Evolutionary conservation across 1,139 yeast genomes (phyloP).

Genomic region (Williopsis jadinii): DNA sequence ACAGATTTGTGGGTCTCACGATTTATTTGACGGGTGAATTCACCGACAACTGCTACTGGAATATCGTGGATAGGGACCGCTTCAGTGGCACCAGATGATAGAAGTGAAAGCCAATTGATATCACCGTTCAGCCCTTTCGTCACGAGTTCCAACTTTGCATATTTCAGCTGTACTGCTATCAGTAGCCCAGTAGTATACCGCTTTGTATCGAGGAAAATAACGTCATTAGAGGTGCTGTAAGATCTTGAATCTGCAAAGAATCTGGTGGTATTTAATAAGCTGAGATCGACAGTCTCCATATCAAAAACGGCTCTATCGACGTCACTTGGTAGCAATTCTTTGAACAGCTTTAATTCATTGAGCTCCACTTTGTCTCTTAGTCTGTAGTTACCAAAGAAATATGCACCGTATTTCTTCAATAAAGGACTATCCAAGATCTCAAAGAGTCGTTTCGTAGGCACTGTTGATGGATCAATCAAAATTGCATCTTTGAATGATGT

Average conservation of each 20-base stretch:
- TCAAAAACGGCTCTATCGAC: conserved; percentile 27
- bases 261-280: conserved; percentile 31
- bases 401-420: conserved; percentile 25
- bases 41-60: conserved; percentile 42
- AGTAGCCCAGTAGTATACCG: conserved; percentile 37
- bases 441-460: conserved; percentile 34
- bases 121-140: conserved; percentile 52
- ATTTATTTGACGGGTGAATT: conserved; percentile 16
- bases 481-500: conserved; percentile 43
- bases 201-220: conserved; percentile 37
- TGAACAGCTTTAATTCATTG: conserved; percentile 27
- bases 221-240: conserved; percentile 48
- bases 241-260: conserved; percentile 34
- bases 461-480: conserved; percentile 45
- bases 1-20: conserved; percentile 12
- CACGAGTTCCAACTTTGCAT: conserved; percentile 16
- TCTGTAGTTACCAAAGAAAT: conserved; percentile 31
- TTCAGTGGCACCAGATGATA: conserved; percentile 38
- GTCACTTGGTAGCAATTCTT: conserved; percentile 34
- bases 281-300: conserved; percentile 31
- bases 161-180: conserved; percentile 35
- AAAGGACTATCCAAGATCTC: conserved; percentile 24
- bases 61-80: conserved; percentile 29
- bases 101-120: conserved; percentile 44
- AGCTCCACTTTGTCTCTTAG: conserved; percentile 22